Base-by-base conservation (phyloP, 1,284 basidiomycete species). In the Cerrena zonata region DNA sequence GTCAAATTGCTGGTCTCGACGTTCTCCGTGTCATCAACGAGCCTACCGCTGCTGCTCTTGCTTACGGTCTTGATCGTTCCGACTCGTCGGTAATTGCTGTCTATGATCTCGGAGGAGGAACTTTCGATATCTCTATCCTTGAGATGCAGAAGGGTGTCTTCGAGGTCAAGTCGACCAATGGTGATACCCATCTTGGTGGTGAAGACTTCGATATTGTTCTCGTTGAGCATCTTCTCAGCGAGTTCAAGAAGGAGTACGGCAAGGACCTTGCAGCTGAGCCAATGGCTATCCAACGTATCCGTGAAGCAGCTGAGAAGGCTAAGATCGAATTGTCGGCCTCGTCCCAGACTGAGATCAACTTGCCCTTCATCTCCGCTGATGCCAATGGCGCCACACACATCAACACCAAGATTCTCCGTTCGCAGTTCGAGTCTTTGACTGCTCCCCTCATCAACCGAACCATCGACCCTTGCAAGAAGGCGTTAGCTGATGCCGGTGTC, bases 111-210 rank as follows among this genome's bases (percentile, higher is more conserved):
- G 94, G 94, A 71, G 94, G 94, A 72, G 94, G 94, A 73, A 97
- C 94, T 49, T 98, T 97, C 71, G 94, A 98, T 91, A 91, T 98
- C 62, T 98, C 95, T 30, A 94, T 99, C 60, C 79, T 98, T 41
- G 93, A 97, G 75, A 98, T 98, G 91, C 92, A 96, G 71, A 94
- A 96, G 74, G 95, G 95, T 62, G 94, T 99, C 22, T 99, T 98
- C 70, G 95, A 98, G 71, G 95, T 99, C 68, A 97, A 97, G 78
- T 97, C 95, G 1, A 99, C 95, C 58, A 97, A 97, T 68, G 95
- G 95, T 72, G 94, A 99, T 72, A 98, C 95, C 22, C 95, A 99
- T 70, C 84, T 99, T 54, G 95, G 95, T 72, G 95, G 95, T 69
- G 95, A 99, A 73, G 95, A 99, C 73, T 98, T 98, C 64, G 94